Conservation (phyloP, 352 stramenopile genomes). For the Phytophthora melonis region DNA sequence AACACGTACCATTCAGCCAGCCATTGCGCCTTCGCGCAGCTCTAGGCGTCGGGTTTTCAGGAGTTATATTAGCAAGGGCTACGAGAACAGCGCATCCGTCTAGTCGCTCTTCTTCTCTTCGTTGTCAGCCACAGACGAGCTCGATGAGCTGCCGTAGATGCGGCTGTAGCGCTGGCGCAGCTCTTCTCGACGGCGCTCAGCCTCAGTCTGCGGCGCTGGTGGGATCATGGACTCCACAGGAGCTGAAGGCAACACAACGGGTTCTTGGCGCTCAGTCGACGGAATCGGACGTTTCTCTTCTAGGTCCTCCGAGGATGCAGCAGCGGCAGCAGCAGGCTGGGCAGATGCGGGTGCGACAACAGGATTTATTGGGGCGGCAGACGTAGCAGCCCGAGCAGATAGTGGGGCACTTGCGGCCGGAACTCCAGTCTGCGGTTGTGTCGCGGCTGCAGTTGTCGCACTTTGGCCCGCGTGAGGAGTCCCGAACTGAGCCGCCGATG, state of each 20-base stretch:
- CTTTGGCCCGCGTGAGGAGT: slow-evolving; percentile 17
- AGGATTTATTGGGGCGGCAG: slow-evolving; percentile 3
- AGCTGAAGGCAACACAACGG: slow-evolving; percentile 7
- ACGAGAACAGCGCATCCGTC: slow-evolving; percentile 11
- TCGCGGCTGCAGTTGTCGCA: slow-evolving; percentile 5
- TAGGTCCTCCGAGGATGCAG: slow-evolving; percentile 20
- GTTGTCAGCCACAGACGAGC: slow-evolving; percentile 28
- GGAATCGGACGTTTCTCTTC: slow-evolving; percentile 55
- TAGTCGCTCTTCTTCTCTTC: slow-evolving; percentile 56
- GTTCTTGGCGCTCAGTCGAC: slow-evolving; percentile 13
- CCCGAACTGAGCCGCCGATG: slow-evolving; percentile 38
- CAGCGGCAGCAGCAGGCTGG: background rate
- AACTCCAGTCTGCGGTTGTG: slow-evolving; percentile 9
- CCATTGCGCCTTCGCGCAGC: background rate
- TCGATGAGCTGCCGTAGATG: slow-evolving; percentile 52
- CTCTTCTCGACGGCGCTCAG: slow-evolving; percentile 62
- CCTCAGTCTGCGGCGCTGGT: slow-evolving; percentile 48
- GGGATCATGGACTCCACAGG: slow-evolving; percentile 51
- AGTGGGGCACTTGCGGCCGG: slow-evolving; percentile 15
- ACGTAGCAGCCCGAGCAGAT: slow-evolving; percentile 11
- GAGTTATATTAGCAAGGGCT: slow-evolving; percentile 34
- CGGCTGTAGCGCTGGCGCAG: slow-evolving; percentile 63
- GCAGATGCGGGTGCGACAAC: slow-evolving; percentile 4
- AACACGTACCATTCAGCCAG: background rate
- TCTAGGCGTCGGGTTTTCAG: background rate